Evolutionary conservation across 768 basidiomycete genomes (phyloP).

Genomic region (Rhodotorula sphaerocarpa): DNA sequence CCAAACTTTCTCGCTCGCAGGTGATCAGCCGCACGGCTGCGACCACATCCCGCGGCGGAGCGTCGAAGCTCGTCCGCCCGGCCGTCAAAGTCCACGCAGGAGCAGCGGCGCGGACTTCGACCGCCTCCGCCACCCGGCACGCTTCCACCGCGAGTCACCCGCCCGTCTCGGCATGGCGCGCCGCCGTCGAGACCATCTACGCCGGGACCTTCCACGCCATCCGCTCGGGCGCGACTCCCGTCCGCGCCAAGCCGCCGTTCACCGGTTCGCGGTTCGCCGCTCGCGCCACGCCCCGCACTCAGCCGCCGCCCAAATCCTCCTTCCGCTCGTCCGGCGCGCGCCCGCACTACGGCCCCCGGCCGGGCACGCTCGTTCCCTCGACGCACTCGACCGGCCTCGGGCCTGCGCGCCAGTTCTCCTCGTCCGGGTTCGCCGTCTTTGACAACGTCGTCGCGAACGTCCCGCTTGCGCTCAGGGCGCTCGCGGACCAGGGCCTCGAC

Average conservation of each 20-base stretch:
- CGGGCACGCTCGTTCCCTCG: constrained; percentile 7
- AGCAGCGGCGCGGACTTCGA: not conserved
- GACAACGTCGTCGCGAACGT: constrained; percentile 71
- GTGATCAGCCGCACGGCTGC: constrained; percentile 6
- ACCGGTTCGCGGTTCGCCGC: not conserved
- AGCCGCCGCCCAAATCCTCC: not conserved
- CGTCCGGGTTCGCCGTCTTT: constrained; percentile 64
- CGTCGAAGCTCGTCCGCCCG: constrained; percentile 2
- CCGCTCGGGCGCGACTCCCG: not conserved
- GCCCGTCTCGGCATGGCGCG: not conserved
- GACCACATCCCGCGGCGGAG: constrained; percentile 6
- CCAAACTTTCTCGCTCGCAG: not conserved
- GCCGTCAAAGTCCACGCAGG: constrained; percentile 14
- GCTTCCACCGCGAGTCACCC: constrained; percentile 1
- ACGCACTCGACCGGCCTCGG: constrained; percentile 53
- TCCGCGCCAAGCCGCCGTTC: constrained; percentile 9
- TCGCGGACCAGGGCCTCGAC: constrained; percentile 50
- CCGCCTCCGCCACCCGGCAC: not conserved
- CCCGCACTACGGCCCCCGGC: constrained; percentile 10
- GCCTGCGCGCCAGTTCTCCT: constrained; percentile 61
- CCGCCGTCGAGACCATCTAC: constrained; percentile 3
- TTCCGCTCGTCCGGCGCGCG: not conserved
- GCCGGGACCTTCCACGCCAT: constrained; percentile 21
- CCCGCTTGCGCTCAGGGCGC: constrained; percentile 63
- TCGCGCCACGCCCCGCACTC: not conserved